phyloP scores from a whole-genome alignment of 2,329 filamentous ascomycete species.

The Zymoseptoria tritici region DNA sequence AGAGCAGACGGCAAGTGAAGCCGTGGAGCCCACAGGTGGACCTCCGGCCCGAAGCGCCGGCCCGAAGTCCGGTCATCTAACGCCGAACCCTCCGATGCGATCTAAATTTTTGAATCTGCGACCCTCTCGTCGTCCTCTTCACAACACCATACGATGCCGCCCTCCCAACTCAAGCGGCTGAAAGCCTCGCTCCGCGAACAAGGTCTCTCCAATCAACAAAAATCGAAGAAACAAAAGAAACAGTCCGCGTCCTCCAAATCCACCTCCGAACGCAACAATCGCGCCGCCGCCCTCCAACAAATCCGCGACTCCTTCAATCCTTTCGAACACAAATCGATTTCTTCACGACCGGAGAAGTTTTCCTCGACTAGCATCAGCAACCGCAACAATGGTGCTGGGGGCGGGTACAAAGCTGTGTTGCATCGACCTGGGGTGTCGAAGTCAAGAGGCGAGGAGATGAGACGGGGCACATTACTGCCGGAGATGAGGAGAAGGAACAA shows the following conservation, averaged over 20 bases:
- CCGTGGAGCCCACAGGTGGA: no score
- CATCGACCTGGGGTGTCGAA: conserved; percentile 78
- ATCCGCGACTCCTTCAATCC: conserved; percentile 98
- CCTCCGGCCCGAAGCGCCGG: no score
- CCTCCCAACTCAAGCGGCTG: conserved; percentile 91
- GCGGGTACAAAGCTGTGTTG: conserved; percentile 49
- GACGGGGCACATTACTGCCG: conserved; percentile 73
- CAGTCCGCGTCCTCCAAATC: conserved; percentile 43
- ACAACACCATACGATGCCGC: conserved; percentile 58
- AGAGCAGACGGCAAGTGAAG: no score
- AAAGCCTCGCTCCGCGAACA: conserved; percentile 85
- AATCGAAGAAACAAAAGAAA: conserved; percentile 82
- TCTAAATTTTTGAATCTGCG: neutral
- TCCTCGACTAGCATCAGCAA: conserved; percentile 45
- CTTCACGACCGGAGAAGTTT: conserved; percentile 69
- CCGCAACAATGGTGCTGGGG: conserved; percentile 32
- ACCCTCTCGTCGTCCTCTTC: neutral
- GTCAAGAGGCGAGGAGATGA: conserved; percentile 77
- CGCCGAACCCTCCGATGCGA: neutral
- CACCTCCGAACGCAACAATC: conserved; percentile 67
- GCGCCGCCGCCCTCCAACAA: conserved; percentile 67
- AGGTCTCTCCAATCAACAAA: conserved; percentile 81
- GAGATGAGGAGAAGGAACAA: conserved; percentile 88
- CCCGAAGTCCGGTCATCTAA: neutral
- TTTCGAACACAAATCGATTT: conserved; percentile 70